These are phyloP conservation scores for Fraxinus quadrangulata DNA, from an alignment of 257 asterid species.

Conservation along the genomic window DNA sequence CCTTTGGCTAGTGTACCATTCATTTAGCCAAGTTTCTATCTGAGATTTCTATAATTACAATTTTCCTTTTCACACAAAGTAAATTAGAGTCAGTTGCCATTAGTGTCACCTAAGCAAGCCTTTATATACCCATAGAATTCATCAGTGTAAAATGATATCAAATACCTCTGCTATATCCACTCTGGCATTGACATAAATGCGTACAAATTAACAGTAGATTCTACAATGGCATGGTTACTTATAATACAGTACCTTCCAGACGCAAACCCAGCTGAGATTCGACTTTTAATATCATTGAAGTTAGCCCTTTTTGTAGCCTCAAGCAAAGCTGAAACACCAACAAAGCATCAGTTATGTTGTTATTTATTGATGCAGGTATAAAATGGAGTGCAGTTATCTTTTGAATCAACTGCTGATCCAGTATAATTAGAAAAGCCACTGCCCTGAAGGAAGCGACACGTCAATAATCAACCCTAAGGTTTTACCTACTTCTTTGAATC, in stretches of 20 bases:
- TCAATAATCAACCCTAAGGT: background rate
- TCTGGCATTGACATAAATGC: background rate
- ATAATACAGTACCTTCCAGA: slow-evolving; percentile 67
- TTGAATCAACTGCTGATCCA: background rate
- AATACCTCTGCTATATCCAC: background rate
- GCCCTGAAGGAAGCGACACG: background rate
- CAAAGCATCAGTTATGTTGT: slow-evolving; percentile 6
- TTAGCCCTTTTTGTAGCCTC: slow-evolving; percentile 78
- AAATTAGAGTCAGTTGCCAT: background rate
- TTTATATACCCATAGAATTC: background rate
- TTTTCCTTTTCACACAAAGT: background rate
- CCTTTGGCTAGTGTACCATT: background rate
- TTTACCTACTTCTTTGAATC: background rate
- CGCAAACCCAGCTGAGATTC: slow-evolving; percentile 74
- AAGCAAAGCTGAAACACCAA: slow-evolving; percentile 69
- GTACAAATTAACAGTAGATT: background rate
- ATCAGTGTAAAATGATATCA: background rate
- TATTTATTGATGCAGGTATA: background rate
- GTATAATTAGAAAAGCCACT: background rate
- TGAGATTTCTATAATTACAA: background rate
- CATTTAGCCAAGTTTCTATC: background rate
- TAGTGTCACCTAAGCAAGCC: background rate
- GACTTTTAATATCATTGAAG: slow-evolving; percentile 60
- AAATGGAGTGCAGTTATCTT: background rate
- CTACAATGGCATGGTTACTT: background rate